A percentile compares a stretch with the other conserved stretches of the same genome.
phyloP scores from a whole-genome alignment of 2,329 filamentous ascomycete species.

The Botryotinia globosa region DNA sequence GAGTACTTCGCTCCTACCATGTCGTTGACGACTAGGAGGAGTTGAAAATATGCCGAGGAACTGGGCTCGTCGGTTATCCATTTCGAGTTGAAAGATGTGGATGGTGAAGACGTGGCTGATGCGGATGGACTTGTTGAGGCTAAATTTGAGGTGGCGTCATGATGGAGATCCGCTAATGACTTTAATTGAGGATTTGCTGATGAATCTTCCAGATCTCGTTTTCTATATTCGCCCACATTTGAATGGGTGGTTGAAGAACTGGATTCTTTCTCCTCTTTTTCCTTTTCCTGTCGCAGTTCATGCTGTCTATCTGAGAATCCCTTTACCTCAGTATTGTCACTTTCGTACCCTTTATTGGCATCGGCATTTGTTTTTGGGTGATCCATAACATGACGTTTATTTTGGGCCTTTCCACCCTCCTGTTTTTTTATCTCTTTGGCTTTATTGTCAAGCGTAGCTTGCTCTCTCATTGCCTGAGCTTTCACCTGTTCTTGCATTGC shows the following conservation, averaged over 20 bases:
- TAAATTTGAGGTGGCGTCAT: background rate
- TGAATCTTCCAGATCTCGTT: background rate
- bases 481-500: background rate
- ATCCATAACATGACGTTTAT: background rate
- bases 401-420: background rate
- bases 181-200: background rate
- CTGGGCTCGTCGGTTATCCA: constrained; percentile 33
- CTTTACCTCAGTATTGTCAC: background rate
- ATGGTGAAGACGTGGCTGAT: background rate
- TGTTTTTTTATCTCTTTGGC: background rate
- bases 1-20: constrained; percentile 22
- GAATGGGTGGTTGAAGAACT: background rate
- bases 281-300: background rate
- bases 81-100: background rate
- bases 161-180: background rate
- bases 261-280: background rate
- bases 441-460: background rate
- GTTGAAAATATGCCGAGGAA: constrained; percentile 32
- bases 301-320: background rate
- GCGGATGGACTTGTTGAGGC: background rate
- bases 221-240: background rate
- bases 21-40: constrained; percentile 37
- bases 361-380: background rate
- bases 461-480: background rate
- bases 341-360: background rate